These are phyloP conservation scores for Chamaecrista fasciculata DNA, from an alignment of 306 rosid species.

Conservation along the genomic window DNA sequence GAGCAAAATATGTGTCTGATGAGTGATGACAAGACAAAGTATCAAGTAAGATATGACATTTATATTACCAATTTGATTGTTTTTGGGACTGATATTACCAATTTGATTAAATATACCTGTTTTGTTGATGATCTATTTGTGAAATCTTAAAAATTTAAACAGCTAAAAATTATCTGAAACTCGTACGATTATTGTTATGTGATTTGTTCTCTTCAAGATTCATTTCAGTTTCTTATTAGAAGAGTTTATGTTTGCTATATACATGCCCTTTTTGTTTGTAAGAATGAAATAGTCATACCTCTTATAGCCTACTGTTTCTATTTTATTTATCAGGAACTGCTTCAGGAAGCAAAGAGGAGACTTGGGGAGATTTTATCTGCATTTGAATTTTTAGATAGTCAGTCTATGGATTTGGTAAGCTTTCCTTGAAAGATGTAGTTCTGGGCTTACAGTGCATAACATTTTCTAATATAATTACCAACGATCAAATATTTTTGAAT, in stretches of 20 bases:
- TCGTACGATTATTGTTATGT: slow-evolving; percentile 10
- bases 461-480: neutral
- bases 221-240: neutral
- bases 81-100: too few species aligned
- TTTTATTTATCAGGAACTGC: slow-evolving; percentile 62
- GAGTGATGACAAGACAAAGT: neutral
- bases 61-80: neutral
- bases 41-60: neutral
- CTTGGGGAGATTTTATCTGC: slow-evolving; percentile 97
- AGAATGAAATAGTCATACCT: slow-evolving; percentile 19
- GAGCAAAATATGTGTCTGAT: neutral
- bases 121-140: slow-evolving; percentile 12
- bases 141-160: neutral
- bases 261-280: slow-evolving; percentile 18
- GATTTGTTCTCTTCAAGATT: neutral
- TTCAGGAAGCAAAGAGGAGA: slow-evolving; percentile 79
- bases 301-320: slow-evolving; percentile 37
- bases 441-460: neutral
- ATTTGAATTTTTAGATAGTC: slow-evolving; percentile 83
- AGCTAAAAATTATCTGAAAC: slow-evolving; percentile 8
- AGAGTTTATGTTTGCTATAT: slow-evolving; percentile 17
- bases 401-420: slow-evolving; percentile 77
- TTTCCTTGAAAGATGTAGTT: neutral
- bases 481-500: neutral
- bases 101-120: slow-evolving; percentile 2